These are phyloP conservation scores for Vaucheria bursata DNA, from an alignment of 352 stramenopile species.

Conservation along the genomic window DNA sequence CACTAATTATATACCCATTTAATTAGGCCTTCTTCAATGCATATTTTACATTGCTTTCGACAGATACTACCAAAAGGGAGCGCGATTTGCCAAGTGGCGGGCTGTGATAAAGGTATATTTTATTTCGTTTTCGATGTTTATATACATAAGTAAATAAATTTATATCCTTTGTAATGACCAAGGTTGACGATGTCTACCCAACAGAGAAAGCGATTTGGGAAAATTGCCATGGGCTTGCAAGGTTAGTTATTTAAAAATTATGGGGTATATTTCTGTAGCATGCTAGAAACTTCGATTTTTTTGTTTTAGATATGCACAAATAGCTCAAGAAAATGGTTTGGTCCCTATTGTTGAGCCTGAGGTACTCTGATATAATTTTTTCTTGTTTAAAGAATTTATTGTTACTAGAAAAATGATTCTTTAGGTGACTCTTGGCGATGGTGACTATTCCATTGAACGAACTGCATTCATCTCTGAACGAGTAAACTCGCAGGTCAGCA, in stretches of 20 bases:
- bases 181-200: slow-evolving; percentile 10
- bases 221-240: slow-evolving; percentile 33
- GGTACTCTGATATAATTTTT: background rate
- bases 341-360: slow-evolving; percentile 59
- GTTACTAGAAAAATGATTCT: background rate
- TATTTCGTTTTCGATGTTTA: background rate
- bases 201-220: slow-evolving; percentile 40
- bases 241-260: background rate
- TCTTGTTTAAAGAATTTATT: background rate
- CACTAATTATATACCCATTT: too few relatives aligned
- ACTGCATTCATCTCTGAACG: slow-evolving; percentile 39
- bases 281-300: background rate
- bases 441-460: slow-evolving; percentile 30
- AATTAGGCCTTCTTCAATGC: too few relatives aligned
- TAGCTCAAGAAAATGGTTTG: slow-evolving; percentile 56
- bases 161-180: background rate
- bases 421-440: slow-evolving; percentile 23
- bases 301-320: slow-evolving; percentile 50
- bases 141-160: background rate
- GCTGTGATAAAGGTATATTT: slow-evolving; percentile 50
- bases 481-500: slow-evolving; percentile 17
- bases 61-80: slow-evolving; percentile 53
- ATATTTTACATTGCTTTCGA: too few relatives aligned
- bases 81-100: slow-evolving; percentile 58
- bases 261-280: too few relatives aligned